These are phyloP conservation scores for Leishmania mexicana DNA, from an alignment of 208 protist species.

Conservation along the genomic window DNA sequence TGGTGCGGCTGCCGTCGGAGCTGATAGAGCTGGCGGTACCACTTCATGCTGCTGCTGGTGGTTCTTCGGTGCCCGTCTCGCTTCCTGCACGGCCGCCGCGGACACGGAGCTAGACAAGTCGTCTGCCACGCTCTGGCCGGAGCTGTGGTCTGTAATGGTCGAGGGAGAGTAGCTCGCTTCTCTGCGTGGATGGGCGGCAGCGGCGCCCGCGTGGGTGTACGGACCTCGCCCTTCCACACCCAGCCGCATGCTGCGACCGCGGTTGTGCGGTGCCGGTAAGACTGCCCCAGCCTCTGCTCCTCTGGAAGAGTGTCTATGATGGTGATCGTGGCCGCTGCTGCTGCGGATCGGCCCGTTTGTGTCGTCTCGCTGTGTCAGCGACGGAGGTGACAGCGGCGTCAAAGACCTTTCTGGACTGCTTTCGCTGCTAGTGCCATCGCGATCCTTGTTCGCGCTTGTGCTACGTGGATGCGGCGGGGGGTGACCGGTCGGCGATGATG, in stretches of 20 bases:
- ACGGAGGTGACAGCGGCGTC: neutral
- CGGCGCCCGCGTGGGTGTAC: neutral
- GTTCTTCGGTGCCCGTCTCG: neutral
- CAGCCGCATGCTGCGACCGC: neutral
- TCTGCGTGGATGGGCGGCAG: neutral
- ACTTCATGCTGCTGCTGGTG: neutral
- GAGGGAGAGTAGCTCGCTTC: constrained; percentile 3
- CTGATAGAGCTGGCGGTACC: neutral
- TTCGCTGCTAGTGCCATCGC: neutral
- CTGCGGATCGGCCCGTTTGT: neutral
- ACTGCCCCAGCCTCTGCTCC: neutral
- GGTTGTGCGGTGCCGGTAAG: neutral
- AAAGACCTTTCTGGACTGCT: neutral
- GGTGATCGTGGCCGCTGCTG: neutral
- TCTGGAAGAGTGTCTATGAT: neutral
- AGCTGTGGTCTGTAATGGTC: constrained; percentile 2
- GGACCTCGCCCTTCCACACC: neutral
- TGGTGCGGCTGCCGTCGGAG: neutral
- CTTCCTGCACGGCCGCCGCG: neutral
- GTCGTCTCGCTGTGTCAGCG: constrained; percentile 1
- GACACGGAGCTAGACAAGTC: neutral
- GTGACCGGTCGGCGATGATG: constrained; percentile 1
- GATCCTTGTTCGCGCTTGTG: neutral
- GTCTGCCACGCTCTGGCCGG: neutral
- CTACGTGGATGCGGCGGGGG: constrained; percentile 3